Conservation (phyloP, 2,329 filamentous ascomycete species). For the Botrytis aclada region DNA sequence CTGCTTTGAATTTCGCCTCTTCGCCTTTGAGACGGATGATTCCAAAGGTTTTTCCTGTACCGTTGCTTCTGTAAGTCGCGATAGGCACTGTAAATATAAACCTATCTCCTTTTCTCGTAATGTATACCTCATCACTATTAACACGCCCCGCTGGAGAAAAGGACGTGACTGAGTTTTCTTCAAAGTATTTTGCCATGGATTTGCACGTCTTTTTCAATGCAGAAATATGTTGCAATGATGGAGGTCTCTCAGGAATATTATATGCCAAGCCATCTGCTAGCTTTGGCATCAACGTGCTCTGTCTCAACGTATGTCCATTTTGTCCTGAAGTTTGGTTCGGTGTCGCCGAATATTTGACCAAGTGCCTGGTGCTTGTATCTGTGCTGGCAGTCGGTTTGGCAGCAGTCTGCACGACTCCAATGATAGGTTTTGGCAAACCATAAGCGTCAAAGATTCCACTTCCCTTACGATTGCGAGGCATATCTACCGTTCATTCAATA, state of each 20-base stretch:
- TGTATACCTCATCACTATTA: not conserved
- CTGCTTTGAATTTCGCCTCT: not conserved
- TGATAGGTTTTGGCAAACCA: constrained; percentile 3
- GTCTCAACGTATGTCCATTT: not conserved
- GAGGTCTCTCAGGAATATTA: not conserved
- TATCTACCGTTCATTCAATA: not conserved
- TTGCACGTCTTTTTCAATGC: constrained; percentile 8
- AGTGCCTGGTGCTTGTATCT: not conserved
- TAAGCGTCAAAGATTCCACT: not conserved
- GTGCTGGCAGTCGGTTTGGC: not conserved
- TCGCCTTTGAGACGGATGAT: not conserved
- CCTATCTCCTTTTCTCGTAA: not conserved
- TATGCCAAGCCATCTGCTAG: constrained; percentile 2
- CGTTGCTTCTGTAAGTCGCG: not conserved
- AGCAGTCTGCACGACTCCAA: not conserved
- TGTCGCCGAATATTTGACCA: not conserved
- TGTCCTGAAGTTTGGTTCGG: not conserved
- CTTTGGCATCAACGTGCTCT: constrained; percentile 9
- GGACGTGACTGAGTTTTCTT: not conserved
- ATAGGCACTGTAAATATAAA: not conserved
- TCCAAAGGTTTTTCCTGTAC: constrained; percentile 2
- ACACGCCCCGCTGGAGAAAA: not conserved
- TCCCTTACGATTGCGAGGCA: not conserved
- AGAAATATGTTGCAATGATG: not conserved
- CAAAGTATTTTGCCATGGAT: not conserved